Evolutionary conservation across 2,329 filamentous ascomycete species (phyloP), one percentile per base, ranked within the genome.

Genomic region (Fusarium gaditjirri): DNA sequence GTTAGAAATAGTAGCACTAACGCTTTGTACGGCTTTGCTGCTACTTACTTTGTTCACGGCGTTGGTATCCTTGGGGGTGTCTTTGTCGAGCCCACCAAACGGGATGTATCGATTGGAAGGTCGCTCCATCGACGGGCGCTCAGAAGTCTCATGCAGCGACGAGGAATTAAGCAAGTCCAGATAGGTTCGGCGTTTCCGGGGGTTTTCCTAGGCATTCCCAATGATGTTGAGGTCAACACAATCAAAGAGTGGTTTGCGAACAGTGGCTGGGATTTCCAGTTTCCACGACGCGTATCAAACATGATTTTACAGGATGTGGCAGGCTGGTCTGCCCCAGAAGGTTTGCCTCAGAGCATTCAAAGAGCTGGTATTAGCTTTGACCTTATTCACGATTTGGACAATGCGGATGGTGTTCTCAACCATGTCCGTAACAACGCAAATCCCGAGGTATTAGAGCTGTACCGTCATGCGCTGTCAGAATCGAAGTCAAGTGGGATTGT

Each of bases 1-100:
- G 95, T 98, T 36, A 90, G 95, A 25, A 98, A 98, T 79, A 97
- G 93, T 83, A 97, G 93, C 80, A 98, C 95, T 0, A 92, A 94
- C 70, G 93, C 93, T 1, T 83, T 98, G 1, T 98, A 97, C 78
- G 95, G 95, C 4, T 98, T 98, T 81, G 95, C 93, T 77, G 92
- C 94, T 1, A 97, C 94, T 0, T 98, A 97, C 79, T 94, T 90
- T 79, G 90, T 93, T 77, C 90, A 90, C 43, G 83, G 83, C 3
- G 91, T 91, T 8, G 94, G 94, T 21, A 91, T 94, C 23, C 90
- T 98, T 55, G 94, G 93, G 2, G 90, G 93, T 7, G 86, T 98
- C n/a, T 92, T 98, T 69, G 95, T 98, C 41, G 95, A 98, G 73
- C 95, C 95, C 0, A 84, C 88, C 8, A 92, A 97, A 77, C 90